These are phyloP conservation scores for Rhynchospora breviuscula DNA, from an alignment of 176 grass and related monocot genomes.

Conservation along the genomic window DNA sequence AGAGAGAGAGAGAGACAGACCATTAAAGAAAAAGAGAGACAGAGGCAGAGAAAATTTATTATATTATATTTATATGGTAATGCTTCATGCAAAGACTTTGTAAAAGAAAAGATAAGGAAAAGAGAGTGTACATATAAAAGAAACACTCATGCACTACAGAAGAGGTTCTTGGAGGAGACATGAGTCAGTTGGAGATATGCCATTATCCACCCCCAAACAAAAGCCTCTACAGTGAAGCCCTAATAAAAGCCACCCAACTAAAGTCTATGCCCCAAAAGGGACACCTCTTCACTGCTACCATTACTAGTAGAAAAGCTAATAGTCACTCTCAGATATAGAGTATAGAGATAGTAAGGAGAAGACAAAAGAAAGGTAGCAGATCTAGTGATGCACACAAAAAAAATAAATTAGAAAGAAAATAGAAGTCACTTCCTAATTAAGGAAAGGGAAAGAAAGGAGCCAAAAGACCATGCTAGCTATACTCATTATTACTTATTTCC, in stretches of 20 bases:
- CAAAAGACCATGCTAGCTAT: not conserved
- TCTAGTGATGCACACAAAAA: not conserved
- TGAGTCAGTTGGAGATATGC: not conserved
- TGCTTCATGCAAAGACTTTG: slow-evolving; percentile 23
- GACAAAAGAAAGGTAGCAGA: not conserved
- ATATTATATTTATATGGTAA: slow-evolving; percentile 19
- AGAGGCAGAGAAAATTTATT: not conserved
- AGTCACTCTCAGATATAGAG: not conserved
- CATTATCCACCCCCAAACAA: slow-evolving; percentile 25
- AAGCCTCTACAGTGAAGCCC: slow-evolving; percentile 26
- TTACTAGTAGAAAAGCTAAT: slow-evolving; percentile 16
- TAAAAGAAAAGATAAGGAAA: slow-evolving; percentile 12
- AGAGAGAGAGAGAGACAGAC: slow-evolving; percentile 7
- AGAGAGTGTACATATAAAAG: slow-evolving; percentile 19
- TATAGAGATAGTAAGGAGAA: not conserved
- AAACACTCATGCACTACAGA: slow-evolving; percentile 19
- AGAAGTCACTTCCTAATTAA: not conserved
- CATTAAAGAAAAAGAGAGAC: not conserved
- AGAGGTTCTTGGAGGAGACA: slow-evolving; percentile 1
- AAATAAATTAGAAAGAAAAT: not conserved
- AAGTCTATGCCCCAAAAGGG: slow-evolving; percentile 23
- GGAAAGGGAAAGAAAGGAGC: not conserved
- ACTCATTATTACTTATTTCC: not conserved
- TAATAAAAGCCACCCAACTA: slow-evolving; percentile 18
- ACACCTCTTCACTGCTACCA: not conserved